phyloP scores from a whole-genome alignment of 306 rosid genomes.

The Delonix regia region DNA sequence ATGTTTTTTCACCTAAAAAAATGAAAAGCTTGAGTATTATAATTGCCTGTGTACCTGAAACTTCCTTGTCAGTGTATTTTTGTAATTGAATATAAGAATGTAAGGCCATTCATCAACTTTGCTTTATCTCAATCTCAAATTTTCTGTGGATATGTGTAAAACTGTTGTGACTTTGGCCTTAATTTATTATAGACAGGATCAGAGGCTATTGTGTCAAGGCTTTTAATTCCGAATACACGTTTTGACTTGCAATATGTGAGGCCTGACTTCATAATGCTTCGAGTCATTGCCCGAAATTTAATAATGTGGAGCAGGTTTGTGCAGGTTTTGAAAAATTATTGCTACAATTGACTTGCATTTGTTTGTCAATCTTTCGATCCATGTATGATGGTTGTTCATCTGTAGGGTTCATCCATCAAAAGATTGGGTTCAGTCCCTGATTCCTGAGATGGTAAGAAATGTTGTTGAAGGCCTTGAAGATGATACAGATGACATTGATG shows the following conservation, averaged over 20 bases:
- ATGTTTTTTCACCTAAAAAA: too few species aligned
- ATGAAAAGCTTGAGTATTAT: background rate
- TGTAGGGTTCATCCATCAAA: slow-evolving; percentile 88
- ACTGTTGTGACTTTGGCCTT: slow-evolving; percentile 39
- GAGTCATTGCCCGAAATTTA: slow-evolving; percentile 90
- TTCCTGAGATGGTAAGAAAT: slow-evolving; percentile 76
- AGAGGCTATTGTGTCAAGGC: slow-evolving; percentile 80
- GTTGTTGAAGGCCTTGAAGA: slow-evolving; percentile 66
- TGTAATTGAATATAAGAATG: slow-evolving; percentile 1
- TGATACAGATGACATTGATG: slow-evolving; percentile 71
- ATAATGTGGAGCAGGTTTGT: slow-evolving; percentile 97
- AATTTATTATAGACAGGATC: slow-evolving; percentile 79
- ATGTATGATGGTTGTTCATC: slow-evolving; percentile 32
- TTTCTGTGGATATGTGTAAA: slow-evolving; percentile 22
- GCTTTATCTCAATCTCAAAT: slow-evolving; percentile 14
- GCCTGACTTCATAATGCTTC: slow-evolving; percentile 98
- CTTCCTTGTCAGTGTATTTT: background rate
- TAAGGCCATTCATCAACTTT: slow-evolving; percentile 17
- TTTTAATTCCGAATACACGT: slow-evolving; percentile 76
- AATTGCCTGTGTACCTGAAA: slow-evolving; percentile 24
- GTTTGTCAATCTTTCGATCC: slow-evolving; percentile 38
- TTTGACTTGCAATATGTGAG: slow-evolving; percentile 95
- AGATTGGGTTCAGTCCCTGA: slow-evolving; percentile 91
- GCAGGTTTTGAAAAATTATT: slow-evolving; percentile 31
- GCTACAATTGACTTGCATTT: slow-evolving; percentile 29